Base-by-base conservation (phyloP, 2,329 filamentous ascomycete species). In the Dactylellina drechsleri region DNA sequence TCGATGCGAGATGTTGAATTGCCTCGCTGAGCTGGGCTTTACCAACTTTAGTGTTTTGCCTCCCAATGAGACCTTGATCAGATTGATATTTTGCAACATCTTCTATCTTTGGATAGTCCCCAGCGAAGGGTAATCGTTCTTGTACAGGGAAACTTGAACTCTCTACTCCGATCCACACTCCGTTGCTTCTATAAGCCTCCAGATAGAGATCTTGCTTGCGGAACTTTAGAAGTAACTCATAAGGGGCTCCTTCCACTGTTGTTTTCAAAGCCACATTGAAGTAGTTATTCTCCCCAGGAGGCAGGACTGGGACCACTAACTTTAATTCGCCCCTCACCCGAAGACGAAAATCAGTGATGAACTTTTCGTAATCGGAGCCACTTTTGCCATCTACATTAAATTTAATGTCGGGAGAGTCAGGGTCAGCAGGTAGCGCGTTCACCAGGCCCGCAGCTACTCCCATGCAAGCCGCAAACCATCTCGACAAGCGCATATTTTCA, bases 401-500 rank as follows among this genome's bases (percentile, higher is more conserved):
- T 13, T 23, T 36, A n/a, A 31, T 5, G 16, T 31, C 8, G 26
- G 10, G 10, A 15, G 10, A 3, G 26, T 36, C 6, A 36, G 26
- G 26, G 20, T 8, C 6, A 13, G 12, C 52, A 16, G 26, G 7
- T n/a, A 13, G 52, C 10, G 26, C 52, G 52, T 54, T 20, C 52
- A 54, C 52, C 52, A 54, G 15, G 23, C 52, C 36, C 15, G 26
- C 52, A 16, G 26, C 52, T 2, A 54, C 52, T 31, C 50, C 52
- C 26, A 54, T 15, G 18, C 13, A 31, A 8, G 13, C 13, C 6
- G 26, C 52, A n/a, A 54, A 36, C 6, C 28, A 54, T 54, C 16
- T 28, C 18, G 28, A 54, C 2, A 54, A 54, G 23, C 52, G 52
- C 52, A 54, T 54, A 31, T 36, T 54, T 52, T 23, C 23, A 23